A percentile compares a stretch with the other conserved stretches of the same genome.
Evolutionary conservation across 192 early-diverging fungal genomes (phyloP).

Genomic region (Dispira parvispora): DNA sequence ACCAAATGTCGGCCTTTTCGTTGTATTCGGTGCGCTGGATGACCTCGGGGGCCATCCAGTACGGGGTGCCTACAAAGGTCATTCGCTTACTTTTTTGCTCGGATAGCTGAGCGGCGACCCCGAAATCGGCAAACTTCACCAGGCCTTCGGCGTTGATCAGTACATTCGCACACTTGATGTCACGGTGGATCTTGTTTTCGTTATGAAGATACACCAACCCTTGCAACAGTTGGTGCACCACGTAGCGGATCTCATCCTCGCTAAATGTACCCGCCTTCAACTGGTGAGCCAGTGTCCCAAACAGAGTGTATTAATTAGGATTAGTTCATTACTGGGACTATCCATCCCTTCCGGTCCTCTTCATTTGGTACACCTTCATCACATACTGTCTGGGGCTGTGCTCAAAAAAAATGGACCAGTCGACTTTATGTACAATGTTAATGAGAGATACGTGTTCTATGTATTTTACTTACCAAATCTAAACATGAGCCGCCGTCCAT

Average conservation of each 20-base stretch:
- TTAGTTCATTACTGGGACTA: too few relatives aligned
- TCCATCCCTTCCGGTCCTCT: too few relatives aligned
- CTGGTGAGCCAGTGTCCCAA: too few relatives aligned
- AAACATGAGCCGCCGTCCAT: constrained; percentile 31
- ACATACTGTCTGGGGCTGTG: too few relatives aligned
- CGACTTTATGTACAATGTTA: too few relatives aligned
- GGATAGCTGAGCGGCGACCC: constrained; percentile 20
- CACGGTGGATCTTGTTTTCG: constrained; percentile 39
- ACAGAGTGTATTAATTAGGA: too few relatives aligned
- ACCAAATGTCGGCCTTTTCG: constrained; percentile 83
- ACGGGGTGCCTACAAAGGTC: constrained; percentile 83
- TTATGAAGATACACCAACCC: constrained; percentile 39
- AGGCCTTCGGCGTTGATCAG: constrained; percentile 8
- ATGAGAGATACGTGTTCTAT: too few relatives aligned
- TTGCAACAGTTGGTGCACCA: constrained; percentile 29
- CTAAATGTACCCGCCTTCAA: constrained; percentile 7
- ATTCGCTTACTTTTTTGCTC: constrained; percentile 9
- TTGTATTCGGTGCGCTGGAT: constrained; percentile 71
- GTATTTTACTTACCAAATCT: constrained; percentile 19
- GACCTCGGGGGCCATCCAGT: constrained; percentile 70
- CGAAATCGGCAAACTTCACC: constrained; percentile 19
- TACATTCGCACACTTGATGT: constrained; percentile 30
- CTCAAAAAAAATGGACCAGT: too few relatives aligned
- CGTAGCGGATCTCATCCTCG: constrained; percentile 33
- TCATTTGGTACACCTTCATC: too few relatives aligned